Base-by-base conservation (phyloP, 805 yeast genomes). In the Isabelozyma gotoi region DNA sequence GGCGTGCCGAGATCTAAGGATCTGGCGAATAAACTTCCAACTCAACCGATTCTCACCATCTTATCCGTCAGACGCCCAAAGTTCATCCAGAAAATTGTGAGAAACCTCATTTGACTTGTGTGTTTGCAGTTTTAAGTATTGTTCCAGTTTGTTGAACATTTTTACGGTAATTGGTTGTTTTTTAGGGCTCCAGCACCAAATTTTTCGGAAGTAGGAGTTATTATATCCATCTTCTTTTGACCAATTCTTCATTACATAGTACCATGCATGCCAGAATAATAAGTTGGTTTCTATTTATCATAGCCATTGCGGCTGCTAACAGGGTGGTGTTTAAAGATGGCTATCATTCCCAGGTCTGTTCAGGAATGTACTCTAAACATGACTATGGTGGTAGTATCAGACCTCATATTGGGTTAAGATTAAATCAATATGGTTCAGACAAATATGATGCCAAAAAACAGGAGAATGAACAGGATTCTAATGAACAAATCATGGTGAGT, bases 341-440 rank as follows among this genome's bases (percentile, higher is more conserved):
- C 4, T 19, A 56, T 8, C 67, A 77, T 39, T 72, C 83, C 14
- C 94, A 88, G 56, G 80, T 80, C 19, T 92, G 99, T 62, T 76
- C 90, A 4, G 99, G 99, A 29, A 85, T 92, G 82, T 92, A 92
- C 67, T 78, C 91, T 43, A 83, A 82, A 53, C 73, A 80, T 38
- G 96, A 91, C 57, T 88, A 96, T 91, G 85, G 89, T 39, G 99
- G 99, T 29, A 73, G 76, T 19, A 65, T 71, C 7, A 83, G 80
- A 46, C 68, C 55, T 33, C 69, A 58, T 35, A 65, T 71, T 19
- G 65, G 57, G 19, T 46, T 73, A 38, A 53, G 54, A 18, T 62
- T 67, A 37, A 49, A 48, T 15, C 52, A 54, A 18, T 66, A 51
- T 43, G 67, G 62, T 40, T 51, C 52, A n/a, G 53, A 63, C 16